Evolutionary conservation across 192 early-diverging fungal genomes (phyloP), one percentile per base, ranked within the genome.

Genomic region (Cetraspora pellucida): DNA sequence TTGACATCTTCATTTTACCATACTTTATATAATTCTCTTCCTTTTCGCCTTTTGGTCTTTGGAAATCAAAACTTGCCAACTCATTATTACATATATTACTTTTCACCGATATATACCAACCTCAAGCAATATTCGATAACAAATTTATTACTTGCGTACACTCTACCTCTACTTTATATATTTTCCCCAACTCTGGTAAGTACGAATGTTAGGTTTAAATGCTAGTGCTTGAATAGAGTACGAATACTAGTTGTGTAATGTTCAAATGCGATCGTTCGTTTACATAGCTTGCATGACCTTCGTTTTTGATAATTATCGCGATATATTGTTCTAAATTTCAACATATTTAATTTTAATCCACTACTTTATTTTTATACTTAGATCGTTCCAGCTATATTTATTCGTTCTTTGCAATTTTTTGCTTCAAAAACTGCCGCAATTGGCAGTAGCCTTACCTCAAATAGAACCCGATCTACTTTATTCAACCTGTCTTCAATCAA

Each of bases 181-280:
- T 73, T 73, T 28, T 73, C 71, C 19, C 71, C 71, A 58, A 73
- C 71, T 54, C 44, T 73, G 54, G 71, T 73, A 73, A 73, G 71
- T 58, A 21, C 19, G 19, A 54, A 43, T 23, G 5, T 31, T 37
- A 37, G 37, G 37, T 37, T 2, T 1, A 37, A 7, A 37, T 37
- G 37, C 37, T 37, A 37, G 1, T 37, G 7, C 37, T 37, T 37
- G 37, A 37, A 7, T 37, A 37, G 37, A 37, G 37, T 37, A 7
- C 0, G 37, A 2, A 1, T 37, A 37, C 37, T 37, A 37, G 3
- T 2, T 37, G 37, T 37, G 37, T 6, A 37, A 37, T 6, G 37
- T 6, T 37, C 37, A 7, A 37, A 37, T 37, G 3, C 37, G 37
- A 37, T 37, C 37, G 37, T 37, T 37, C 37, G 7, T 37, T 0